A percentile compares a stretch with the other conserved stretches of the same genome.
Evolutionary conservation across 768 basidiomycete species (phyloP).

Genomic region (Candolleomyces eurysporus): DNA sequence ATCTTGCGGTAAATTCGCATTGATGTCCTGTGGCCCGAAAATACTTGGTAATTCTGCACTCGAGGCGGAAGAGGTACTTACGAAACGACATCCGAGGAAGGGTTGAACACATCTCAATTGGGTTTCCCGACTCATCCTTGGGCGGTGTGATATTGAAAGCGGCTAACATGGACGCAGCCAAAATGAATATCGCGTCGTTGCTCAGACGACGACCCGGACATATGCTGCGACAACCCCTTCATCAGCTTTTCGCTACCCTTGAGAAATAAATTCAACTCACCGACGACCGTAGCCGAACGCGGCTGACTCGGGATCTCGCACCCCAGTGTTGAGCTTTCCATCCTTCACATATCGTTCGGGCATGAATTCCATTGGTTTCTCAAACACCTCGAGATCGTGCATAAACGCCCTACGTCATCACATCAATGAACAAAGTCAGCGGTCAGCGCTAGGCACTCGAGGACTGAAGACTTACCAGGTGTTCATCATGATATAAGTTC

Average conservation of each 20-base stretch:
- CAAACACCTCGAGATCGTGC: constrained; percentile 1
- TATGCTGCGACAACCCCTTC: background rate
- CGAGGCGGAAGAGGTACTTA: too few relatives aligned
- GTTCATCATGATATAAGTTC: constrained; percentile 21
- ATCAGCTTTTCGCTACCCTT: background rate
- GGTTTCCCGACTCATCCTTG: constrained; percentile 6
- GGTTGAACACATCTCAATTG: too few relatives aligned
- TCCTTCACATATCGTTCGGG: constrained; percentile 6
- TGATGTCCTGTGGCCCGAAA: too few relatives aligned
- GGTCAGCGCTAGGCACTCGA: background rate
- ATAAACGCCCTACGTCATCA: background rate
- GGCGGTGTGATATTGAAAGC: constrained; percentile 2
- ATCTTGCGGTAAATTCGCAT: too few relatives aligned
- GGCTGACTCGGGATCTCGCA: background rate
- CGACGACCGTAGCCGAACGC: constrained; percentile 10
- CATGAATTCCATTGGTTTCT: constrained; percentile 3
- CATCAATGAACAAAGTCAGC: background rate
- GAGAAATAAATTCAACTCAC: background rate
- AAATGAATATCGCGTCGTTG: constrained; percentile 10
- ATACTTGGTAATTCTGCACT: too few relatives aligned
- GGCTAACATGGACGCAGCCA: constrained; percentile 8
- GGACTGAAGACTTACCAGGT: constrained; percentile 14
- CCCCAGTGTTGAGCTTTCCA: background rate
- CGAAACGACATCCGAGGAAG: too few relatives aligned
- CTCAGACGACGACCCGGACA: constrained; percentile 16